phyloP scores from a whole-genome alignment of 192 early-diverging fungal genomes.

The Podila horticola region DNA sequence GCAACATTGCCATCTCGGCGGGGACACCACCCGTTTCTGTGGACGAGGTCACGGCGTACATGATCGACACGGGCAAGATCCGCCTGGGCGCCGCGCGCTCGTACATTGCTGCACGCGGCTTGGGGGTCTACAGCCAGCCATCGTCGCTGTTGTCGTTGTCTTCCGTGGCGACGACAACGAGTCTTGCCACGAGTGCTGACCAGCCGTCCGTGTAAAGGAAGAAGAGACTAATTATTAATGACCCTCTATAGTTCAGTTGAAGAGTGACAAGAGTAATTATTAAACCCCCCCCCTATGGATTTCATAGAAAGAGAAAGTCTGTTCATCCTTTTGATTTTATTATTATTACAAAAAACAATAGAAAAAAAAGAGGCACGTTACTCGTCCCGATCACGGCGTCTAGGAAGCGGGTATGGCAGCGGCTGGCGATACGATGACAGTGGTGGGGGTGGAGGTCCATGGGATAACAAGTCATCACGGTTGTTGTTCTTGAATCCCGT shows the following conservation, averaged over 20 bases:
- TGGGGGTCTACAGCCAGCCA: slow-evolving; percentile 33
- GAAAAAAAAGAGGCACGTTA: too few relatives aligned
- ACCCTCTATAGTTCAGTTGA: too few relatives aligned
- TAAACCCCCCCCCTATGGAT: too few relatives aligned
- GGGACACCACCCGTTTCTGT: slow-evolving; percentile 75
- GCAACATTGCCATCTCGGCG: slow-evolving; percentile 74
- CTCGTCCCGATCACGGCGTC: neutral
- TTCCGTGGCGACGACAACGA: too few relatives aligned
- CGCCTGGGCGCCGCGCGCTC: slow-evolving; percentile 67
- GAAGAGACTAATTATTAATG: neutral
- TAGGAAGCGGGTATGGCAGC: slow-evolving; percentile 12
- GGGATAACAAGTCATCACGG: neutral
- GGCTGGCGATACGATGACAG: neutral
- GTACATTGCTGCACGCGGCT: slow-evolving; percentile 65
- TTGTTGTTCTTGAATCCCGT: neutral
- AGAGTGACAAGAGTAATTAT: neutral
- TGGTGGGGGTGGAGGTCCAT: neutral
- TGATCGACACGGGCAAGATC: slow-evolving; percentile 75
- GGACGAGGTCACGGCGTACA: slow-evolving; percentile 70
- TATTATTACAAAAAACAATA: neutral
- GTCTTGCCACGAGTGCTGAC: neutral
- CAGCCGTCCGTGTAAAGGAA: neutral
- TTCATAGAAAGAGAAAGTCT: too few relatives aligned
- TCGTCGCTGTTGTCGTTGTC: neutral
- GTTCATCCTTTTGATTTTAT: slow-evolving; percentile 2